A percentile compares a stretch with the other conserved stretches of the same genome.
Conservation (phyloP, 176 grass and related monocot species). For the Triticum timopheevii region DNA sequence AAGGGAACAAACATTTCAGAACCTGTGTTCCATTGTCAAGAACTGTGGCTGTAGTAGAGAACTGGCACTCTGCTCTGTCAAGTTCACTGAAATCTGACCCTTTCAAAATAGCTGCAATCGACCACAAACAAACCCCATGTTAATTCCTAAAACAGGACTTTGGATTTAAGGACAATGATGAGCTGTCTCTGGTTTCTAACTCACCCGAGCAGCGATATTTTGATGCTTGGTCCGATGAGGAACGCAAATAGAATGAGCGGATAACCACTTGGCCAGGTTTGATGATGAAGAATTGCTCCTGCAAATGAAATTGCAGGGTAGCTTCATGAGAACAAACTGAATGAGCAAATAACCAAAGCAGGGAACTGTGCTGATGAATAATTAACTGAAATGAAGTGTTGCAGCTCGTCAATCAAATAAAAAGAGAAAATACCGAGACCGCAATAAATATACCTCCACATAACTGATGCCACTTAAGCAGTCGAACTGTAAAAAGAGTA, state of each 20-base stretch:
- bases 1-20: conserved; percentile 7
- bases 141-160: background rate
- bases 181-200: conserved; percentile 15
- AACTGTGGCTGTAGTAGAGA: conserved; percentile 70
- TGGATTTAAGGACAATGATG: background rate
- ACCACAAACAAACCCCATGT: conserved; percentile 19
- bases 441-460: conserved; percentile 59
- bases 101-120: conserved; percentile 80
- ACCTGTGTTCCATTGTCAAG: conserved; percentile 91
- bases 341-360: conserved; percentile 3
- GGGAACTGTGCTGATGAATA: background rate
- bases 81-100: conserved; percentile 68
- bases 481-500: conserved; percentile 67
- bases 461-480: conserved; percentile 66
- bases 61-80: conserved; percentile 68
- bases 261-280: conserved; percentile 59
- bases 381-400: background rate
- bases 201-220: conserved; percentile 71
- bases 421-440: background rate
- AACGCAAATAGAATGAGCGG: conserved; percentile 54
- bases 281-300: conserved; percentile 91
- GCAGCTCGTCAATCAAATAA: background rate
- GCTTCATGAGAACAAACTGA: background rate
- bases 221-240: conserved; percentile 61
- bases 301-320: conserved; percentile 28